Percentiles rank a stretch among this genome's conserved stretches.
Evolutionary conservation across 306 rosid species (phyloP).

Genomic region (Acacia crassicarpa): DNA sequence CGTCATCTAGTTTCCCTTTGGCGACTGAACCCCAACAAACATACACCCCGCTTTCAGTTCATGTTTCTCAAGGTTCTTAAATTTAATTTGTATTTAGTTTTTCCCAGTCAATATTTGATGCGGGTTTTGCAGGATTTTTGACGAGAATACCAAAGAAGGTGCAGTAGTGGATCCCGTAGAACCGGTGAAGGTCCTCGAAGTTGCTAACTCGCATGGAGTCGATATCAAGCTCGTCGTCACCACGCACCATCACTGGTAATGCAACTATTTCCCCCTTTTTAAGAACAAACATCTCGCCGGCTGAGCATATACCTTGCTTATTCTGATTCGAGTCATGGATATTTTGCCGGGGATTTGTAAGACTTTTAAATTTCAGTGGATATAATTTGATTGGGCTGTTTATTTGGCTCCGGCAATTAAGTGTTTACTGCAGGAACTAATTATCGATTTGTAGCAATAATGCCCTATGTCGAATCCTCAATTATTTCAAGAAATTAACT

Average conservation of each 20-base stretch:
- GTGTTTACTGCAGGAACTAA: neutral
- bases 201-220: conserved; percentile 59
- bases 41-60: neutral
- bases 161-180: conserved; percentile 93
- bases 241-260: conserved; percentile 92
- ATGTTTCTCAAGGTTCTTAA: neutral
- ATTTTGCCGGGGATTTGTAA: neutral
- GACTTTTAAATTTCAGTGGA: neutral
- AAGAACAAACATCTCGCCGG: neutral
- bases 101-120: conserved; percentile 22
- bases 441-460: neutral
- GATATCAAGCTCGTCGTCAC: conserved; percentile 84
- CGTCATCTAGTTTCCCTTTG: neutral
- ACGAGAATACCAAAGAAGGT: conserved; percentile 78
- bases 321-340: neutral
- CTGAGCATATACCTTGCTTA: neutral
- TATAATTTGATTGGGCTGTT: neutral
- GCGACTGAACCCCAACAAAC: neutral
- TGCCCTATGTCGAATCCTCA: neutral
- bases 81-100: neutral
- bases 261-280: neutral
- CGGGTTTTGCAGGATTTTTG: conserved; percentile 56
- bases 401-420: neutral
- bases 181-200: conserved; percentile 76
- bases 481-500: neutral